Conservation (phyloP, 75 land plant species). For the Pseudotsuga menziesii region DNA sequence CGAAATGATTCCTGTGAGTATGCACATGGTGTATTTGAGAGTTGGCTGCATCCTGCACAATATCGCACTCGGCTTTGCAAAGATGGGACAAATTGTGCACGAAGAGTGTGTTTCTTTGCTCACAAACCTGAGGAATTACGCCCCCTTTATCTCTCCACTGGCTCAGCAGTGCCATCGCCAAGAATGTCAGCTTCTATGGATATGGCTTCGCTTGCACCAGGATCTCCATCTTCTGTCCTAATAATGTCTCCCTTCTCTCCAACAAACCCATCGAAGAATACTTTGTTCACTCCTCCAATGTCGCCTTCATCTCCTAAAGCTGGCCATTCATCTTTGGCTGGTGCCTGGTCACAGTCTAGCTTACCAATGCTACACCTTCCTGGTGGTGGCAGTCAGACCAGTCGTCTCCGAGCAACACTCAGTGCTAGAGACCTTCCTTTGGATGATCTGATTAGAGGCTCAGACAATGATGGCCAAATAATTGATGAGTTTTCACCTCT, state of each 20-base stretch:
- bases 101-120: constrained; percentile 85
- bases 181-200: constrained; percentile 42
- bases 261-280: constrained; percentile 5
- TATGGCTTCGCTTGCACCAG: constrained; percentile 31
- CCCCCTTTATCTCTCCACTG: constrained; percentile 58
- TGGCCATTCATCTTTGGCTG: constrained; percentile 20
- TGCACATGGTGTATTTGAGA: constrained; percentile 83
- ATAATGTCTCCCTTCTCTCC: constrained; percentile 19
- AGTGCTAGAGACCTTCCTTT: constrained; percentile 64
- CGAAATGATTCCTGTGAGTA: constrained; percentile 79
- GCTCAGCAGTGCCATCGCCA: constrained; percentile 49
- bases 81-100: constrained; percentile 63
- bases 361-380: constrained; percentile 52
- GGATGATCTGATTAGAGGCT: constrained; percentile 30
- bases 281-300: constrained; percentile 39
- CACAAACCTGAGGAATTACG: constrained; percentile 80
- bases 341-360: constrained; percentile 11
- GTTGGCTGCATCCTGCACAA: constrained; percentile 87
- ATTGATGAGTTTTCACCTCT: constrained; percentile 12
- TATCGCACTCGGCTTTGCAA: constrained; percentile 79
- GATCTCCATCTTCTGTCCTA: constrained; percentile 34
- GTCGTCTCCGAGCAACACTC: constrained; percentile 55
- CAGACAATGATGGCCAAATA: constrained; percentile 28
- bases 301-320: constrained; percentile 35
- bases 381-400: constrained; percentile 18